Conservation (phyloP, 176 grass and related monocot genomes). For the Raddia guianensis region DNA sequence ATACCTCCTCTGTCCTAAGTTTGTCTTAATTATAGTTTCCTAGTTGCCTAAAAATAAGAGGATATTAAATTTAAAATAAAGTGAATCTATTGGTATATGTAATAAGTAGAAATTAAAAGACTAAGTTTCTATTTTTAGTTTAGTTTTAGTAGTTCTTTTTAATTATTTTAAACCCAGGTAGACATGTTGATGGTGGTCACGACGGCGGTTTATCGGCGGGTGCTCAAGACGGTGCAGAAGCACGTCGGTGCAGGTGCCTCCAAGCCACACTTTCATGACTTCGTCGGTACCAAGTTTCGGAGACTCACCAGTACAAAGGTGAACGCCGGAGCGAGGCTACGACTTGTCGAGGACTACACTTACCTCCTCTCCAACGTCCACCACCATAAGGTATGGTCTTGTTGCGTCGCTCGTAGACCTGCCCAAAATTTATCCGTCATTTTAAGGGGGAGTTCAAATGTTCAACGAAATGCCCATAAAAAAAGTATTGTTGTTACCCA, state of each 20-base stretch:
- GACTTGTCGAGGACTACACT: conserved; percentile 56
- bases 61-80: no score
- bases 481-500: not conserved
- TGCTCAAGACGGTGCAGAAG: conserved; percentile 66
- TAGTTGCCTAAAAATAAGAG: no score
- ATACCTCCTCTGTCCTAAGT: no score
- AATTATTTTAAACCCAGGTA: no score
- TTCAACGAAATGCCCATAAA: conserved; percentile 11
- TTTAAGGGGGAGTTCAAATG: not conserved
- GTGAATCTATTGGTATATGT: no score
- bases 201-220: conserved; percentile 46
- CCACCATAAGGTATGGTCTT: conserved; percentile 58
- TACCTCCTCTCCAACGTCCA: conserved; percentile 69
- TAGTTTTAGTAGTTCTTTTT: no score
- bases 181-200: conserved; percentile 33
- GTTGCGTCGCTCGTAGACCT: not conserved
- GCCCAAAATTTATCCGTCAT: not conserved
- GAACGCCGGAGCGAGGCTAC: conserved; percentile 46
- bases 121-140: no score
- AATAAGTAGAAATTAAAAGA: no score
- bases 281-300: conserved; percentile 58
- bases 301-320: conserved; percentile 37
- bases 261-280: conserved; percentile 67
- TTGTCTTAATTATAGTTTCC: no score
- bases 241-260: conserved; percentile 40